Evolutionary conservation across 2,329 filamentous ascomycete species (phyloP).

Genomic region (Calonectria pseudoreteaudii): DNA sequence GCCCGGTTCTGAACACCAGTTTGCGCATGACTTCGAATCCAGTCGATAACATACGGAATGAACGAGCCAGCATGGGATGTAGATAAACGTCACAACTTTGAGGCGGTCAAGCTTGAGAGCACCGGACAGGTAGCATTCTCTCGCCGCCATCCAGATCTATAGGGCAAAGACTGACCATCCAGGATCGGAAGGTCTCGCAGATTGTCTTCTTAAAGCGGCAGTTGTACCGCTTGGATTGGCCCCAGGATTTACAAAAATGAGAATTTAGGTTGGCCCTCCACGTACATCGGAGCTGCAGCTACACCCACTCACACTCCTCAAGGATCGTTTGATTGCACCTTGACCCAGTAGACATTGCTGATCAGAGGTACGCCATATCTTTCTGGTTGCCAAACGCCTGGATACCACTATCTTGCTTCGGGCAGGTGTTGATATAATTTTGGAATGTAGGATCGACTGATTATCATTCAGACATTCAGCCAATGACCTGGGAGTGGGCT

Average conservation of each 20-base stretch:
- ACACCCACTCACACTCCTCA: not conserved
- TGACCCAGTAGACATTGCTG: not conserved
- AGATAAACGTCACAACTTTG: not conserved
- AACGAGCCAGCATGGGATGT: not conserved
- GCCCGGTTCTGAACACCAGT: not conserved
- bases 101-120: not conserved
- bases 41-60: not conserved
- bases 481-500: not conserved
- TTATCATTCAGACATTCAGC: not conserved
- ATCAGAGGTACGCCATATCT: not conserved
- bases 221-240: not conserved
- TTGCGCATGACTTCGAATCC: no score
- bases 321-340: not conserved
- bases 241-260: not conserved
- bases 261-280: not conserved
- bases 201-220: not conserved
- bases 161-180: not conserved
- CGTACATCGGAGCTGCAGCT: not conserved
- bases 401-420: not conserved
- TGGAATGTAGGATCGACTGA: not conserved
- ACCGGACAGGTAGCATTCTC: not conserved
- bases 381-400: no score
- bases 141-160: not conserved
- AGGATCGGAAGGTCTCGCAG: slow-evolving; percentile 2
- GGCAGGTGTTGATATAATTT: not conserved